These are phyloP conservation scores for Globisporangium parvum DNA, from an alignment of 352 stramenopile species.

Conservation along the genomic window DNA sequence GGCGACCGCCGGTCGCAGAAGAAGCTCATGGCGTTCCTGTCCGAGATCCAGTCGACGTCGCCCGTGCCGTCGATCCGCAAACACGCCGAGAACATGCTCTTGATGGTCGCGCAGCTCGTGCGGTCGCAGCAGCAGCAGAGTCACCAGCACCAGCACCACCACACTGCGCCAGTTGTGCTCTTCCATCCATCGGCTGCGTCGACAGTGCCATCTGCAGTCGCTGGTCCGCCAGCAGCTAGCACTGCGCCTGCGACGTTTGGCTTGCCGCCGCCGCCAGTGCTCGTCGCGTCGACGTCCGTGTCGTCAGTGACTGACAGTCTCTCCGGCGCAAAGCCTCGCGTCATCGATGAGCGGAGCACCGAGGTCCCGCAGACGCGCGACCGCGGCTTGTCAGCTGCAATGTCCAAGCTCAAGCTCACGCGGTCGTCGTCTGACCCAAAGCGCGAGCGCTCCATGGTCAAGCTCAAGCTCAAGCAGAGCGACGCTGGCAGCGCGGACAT, in stretches of 20 bases:
- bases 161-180: constrained; percentile 5
- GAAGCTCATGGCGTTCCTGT: constrained; percentile 66
- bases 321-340: constrained; percentile 11
- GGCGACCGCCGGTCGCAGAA: constrained; percentile 65
- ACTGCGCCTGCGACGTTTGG: background rate
- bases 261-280: constrained; percentile 18
- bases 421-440: constrained; percentile 77
- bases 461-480: constrained; percentile 49
- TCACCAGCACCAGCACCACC: constrained; percentile 5
- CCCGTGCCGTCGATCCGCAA: constrained; percentile 68
- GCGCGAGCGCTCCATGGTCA: constrained; percentile 55
- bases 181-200: constrained; percentile 4
- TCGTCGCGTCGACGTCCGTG: constrained; percentile 24
- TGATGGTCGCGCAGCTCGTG: constrained; percentile 57
- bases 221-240: background rate
- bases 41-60: constrained; percentile 71
- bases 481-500: constrained; percentile 33
- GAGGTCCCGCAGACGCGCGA: constrained; percentile 8
- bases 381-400: constrained; percentile 36
- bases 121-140: constrained; percentile 37
- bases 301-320: constrained; percentile 22
- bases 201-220: background rate
- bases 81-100: constrained; percentile 64
- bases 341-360: constrained; percentile 18
- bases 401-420: constrained; percentile 58